Percentiles rank a stretch among this genome's conserved stretches.
Conservation (phyloP, 306 rosid species). For the Carpinus viminea region DNA sequence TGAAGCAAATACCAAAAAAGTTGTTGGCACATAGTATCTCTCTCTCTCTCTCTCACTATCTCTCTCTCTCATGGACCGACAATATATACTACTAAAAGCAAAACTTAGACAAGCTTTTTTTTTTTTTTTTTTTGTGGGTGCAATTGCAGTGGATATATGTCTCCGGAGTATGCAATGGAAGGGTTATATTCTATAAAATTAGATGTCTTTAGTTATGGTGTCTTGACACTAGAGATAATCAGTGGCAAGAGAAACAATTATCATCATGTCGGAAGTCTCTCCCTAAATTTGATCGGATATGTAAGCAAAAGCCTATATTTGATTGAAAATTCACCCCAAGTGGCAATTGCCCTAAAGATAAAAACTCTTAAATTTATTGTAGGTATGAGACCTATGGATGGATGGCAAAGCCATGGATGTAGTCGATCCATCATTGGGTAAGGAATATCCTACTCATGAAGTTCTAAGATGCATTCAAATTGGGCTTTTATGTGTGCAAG, state of each 20-base stretch:
- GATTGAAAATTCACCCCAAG: not conserved
- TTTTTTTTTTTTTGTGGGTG: not conserved
- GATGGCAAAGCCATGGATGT: not conserved
- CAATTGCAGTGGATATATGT: slow-evolving; percentile 38
- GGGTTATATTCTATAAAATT: slow-evolving; percentile 40
- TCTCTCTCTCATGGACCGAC: not conserved
- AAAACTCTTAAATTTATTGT: not conserved
- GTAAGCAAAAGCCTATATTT: slow-evolving; percentile 21
- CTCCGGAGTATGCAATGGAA: slow-evolving; percentile 42
- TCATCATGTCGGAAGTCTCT: not conserved
- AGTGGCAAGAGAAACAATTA: slow-evolving; percentile 43
- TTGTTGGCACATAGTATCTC: not conserved
- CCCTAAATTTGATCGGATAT: slow-evolving; percentile 44
- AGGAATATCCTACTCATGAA: slow-evolving; percentile 7
- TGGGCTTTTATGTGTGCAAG: slow-evolving; percentile 44
- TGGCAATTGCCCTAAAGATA: not conserved
- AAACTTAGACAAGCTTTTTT: not conserved
- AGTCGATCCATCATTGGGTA: slow-evolving; percentile 37
- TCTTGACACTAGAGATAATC: slow-evolving; percentile 34
- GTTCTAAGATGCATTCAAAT: slow-evolving; percentile 29
- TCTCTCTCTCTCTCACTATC: not conserved
- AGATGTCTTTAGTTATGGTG: slow-evolving; percentile 43
- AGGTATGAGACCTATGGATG: slow-evolving; percentile 41
- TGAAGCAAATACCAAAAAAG: slow-evolving; percentile 6
- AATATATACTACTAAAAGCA: not conserved